Percentiles rank a stretch among this genome's conserved stretches.
These are phyloP conservation scores for Penstemon davidsonii DNA, from an alignment of 257 asterid genomes.

Conservation along the genomic window DNA sequence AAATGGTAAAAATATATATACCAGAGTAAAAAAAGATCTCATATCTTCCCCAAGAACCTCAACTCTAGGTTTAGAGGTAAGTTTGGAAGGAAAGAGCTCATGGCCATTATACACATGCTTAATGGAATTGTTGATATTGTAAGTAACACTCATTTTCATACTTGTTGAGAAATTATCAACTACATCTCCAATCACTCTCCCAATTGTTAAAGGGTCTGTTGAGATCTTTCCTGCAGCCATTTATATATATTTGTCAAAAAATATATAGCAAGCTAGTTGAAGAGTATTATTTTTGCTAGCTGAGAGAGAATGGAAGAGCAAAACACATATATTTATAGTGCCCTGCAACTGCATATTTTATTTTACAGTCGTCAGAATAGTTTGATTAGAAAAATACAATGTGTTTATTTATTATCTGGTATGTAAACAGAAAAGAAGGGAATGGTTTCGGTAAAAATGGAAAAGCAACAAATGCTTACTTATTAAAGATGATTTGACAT, in stretches of 20 bases:
- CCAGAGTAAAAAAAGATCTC: slow-evolving; percentile 86
- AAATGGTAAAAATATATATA: slow-evolving; percentile 16
- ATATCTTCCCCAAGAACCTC: slow-evolving; percentile 76
- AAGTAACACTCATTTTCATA: slow-evolving; percentile 62
- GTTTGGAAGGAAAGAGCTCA: slow-evolving; percentile 67
- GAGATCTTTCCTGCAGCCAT: slow-evolving; percentile 33
- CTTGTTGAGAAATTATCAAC: slow-evolving; percentile 52
- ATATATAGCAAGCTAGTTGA: too few relatives aligned
- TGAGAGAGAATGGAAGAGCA: slow-evolving; percentile 29
- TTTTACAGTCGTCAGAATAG: background rate
- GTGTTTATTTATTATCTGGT: slow-evolving; percentile 16
- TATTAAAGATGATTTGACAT: slow-evolving; percentile 38
- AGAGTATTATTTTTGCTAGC: background rate
- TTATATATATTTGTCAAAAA: background rate
- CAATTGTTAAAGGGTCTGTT: slow-evolving; percentile 59
- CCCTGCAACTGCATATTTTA: slow-evolving; percentile 21
- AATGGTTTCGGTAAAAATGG: slow-evolving; percentile 13
- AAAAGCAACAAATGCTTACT: slow-evolving; percentile 13
- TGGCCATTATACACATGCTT: slow-evolving; percentile 76
- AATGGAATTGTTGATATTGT: slow-evolving; percentile 42
- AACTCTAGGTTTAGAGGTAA: slow-evolving; percentile 64
- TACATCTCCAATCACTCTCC: slow-evolving; percentile 85
- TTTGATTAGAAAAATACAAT: slow-evolving; percentile 4
- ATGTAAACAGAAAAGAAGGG: slow-evolving; percentile 26
- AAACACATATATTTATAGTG: slow-evolving; percentile 47